Percentiles rank a stretch among this genome's conserved stretches.
These are phyloP conservation scores for Lachnellula hyalina DNA, from an alignment of 2,329 filamentous ascomycete genomes.

Conservation along the genomic window DNA sequence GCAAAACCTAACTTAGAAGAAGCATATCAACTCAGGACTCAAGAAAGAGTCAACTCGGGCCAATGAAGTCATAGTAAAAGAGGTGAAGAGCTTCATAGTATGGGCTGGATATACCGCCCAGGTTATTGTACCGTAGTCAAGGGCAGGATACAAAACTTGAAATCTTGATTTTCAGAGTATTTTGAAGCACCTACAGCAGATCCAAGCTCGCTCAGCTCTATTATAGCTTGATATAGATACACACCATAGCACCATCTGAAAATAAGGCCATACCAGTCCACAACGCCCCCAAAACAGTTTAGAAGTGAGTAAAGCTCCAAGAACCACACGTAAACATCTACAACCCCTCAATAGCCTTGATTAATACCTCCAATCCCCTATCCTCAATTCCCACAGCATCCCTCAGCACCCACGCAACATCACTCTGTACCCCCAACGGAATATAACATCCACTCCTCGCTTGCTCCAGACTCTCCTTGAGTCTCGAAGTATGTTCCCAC, in stretches of 20 bases:
- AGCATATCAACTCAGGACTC: no score
- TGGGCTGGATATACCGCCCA: no score
- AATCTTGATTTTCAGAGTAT: no score
- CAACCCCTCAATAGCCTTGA: constrained; percentile 55
- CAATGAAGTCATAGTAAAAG: no score
- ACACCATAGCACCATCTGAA: neutral
- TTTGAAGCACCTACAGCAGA: neutral
- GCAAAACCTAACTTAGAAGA: no score
- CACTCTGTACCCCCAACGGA: constrained; percentile 80
- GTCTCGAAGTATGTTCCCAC: constrained; percentile 90
- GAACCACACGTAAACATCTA: constrained; percentile 26
- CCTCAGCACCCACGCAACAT: constrained; percentile 72
- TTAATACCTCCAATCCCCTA: constrained; percentile 53
- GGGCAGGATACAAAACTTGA: no score
- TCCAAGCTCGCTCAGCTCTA: neutral
- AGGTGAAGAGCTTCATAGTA: no score
- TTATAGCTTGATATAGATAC: neutral
- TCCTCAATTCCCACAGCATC: constrained; percentile 40
- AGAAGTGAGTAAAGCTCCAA: neutral
- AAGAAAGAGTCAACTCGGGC: no score
- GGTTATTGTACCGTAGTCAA: no score
- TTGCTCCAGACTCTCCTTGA: constrained; percentile 83
- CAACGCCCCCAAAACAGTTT: neutral
- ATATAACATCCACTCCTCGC: constrained; percentile 76
- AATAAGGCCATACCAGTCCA: neutral